phyloP scores from a whole-genome alignment of 2,329 filamentous ascomycete genomes.

The Blastomyces silverae region DNA sequence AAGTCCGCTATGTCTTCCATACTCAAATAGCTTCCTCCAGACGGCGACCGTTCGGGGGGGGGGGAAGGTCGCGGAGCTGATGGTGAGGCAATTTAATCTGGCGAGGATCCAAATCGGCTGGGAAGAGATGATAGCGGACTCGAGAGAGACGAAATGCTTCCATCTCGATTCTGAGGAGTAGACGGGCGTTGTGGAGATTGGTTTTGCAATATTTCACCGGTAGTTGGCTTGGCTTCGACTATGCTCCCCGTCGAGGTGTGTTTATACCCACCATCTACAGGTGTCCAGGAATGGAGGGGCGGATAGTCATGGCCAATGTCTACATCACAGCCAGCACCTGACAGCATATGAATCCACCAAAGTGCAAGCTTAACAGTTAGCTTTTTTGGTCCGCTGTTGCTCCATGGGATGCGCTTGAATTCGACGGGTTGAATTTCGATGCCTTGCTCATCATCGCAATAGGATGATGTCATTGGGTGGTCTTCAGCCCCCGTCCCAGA shows the following conservation, averaged over 20 bases:
- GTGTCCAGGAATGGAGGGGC: slow-evolving; percentile 9
- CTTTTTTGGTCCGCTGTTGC: slow-evolving; percentile 2
- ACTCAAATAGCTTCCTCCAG: neutral
- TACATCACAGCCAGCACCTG: neutral
- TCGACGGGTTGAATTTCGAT: slow-evolving; percentile 10
- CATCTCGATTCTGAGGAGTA: neutral
- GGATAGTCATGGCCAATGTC: slow-evolving; percentile 7
- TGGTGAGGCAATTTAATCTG: neutral
- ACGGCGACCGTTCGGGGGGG: too few relatives aligned
- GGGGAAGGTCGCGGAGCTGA: neutral
- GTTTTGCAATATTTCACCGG: too few relatives aligned
- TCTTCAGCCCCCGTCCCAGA: neutral
- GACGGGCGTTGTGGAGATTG: neutral
- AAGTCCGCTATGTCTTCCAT: too few relatives aligned
- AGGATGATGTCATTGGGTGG: neutral
- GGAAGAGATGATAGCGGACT: slow-evolving; percentile 7
- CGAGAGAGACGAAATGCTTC: slow-evolving; percentile 7
- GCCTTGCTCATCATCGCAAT: neutral
- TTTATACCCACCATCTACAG: too few relatives aligned
- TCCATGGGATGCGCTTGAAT: slow-evolving; percentile 13
- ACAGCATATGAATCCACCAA: slow-evolving; percentile 15
- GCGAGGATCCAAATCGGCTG: slow-evolving; percentile 1
- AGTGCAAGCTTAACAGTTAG: slow-evolving; percentile 16
- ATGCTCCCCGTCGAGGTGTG: too few relatives aligned
- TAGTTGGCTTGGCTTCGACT: too few relatives aligned